These are phyloP conservation scores for Colletotrichum abscissum DNA, from an alignment of 2,329 filamentous ascomycete species.

Conservation along the genomic window DNA sequence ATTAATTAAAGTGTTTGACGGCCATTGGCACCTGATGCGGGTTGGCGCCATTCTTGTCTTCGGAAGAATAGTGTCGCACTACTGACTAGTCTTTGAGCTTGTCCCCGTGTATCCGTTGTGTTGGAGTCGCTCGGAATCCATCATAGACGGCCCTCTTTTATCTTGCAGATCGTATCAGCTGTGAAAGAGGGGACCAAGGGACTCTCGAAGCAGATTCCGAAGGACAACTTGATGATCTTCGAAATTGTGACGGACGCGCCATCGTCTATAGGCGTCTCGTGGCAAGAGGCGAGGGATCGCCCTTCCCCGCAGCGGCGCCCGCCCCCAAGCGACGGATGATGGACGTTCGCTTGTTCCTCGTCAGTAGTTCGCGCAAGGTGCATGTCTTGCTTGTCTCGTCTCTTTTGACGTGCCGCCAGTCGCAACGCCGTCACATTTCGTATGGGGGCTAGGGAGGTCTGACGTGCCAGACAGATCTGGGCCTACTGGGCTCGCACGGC, in stretches of 20 bases:
- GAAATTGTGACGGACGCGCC: conserved; percentile 1
- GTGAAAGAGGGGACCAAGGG: neutral
- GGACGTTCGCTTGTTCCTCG: conserved; percentile 10
- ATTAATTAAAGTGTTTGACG: conserved; percentile 29
- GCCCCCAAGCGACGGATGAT: conserved; percentile 11
- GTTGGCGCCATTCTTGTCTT: conserved; percentile 22
- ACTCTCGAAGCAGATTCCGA: neutral
- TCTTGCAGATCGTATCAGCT: neutral
- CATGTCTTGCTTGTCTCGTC: conserved; percentile 8
- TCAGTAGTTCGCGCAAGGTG: conserved; percentile 20
- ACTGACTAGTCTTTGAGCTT: conserved; percentile 31
- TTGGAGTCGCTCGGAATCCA: neutral
- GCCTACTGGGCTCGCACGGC: conserved; percentile 1
- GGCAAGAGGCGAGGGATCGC: conserved; percentile 7
- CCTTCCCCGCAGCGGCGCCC: neutral
- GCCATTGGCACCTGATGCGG: conserved; percentile 10
- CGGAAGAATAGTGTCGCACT: conserved; percentile 33
- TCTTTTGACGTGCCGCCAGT: conserved; percentile 16
- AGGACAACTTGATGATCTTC: neutral
- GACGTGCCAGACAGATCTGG: conserved; percentile 4
- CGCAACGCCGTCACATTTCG: conserved; percentile 4
- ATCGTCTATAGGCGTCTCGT: conserved; percentile 10
- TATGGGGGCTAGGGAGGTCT: conserved; percentile 17
- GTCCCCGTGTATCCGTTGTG: conserved; percentile 15
- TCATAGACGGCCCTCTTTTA: conserved; percentile 7